Evolutionary conservation across 2,329 filamentous ascomycete species (phyloP).

Genomic region (Diaporthe eres): DNA sequence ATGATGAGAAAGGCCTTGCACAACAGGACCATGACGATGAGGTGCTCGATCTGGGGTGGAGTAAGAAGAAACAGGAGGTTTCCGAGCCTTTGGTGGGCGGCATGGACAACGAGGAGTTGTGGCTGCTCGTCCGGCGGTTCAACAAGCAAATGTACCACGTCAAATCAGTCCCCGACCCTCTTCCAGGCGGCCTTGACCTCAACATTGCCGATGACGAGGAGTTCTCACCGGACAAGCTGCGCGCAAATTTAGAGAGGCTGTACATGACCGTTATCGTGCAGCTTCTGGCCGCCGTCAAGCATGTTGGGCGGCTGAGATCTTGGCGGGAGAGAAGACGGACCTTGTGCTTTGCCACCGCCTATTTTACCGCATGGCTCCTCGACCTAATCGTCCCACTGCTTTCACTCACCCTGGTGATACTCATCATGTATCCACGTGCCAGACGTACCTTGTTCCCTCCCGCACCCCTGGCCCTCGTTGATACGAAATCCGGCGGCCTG

Average conservation of each 20-base stretch:
- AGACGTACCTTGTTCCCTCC: slow-evolving; percentile 80
- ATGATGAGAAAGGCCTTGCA: slow-evolving; percentile 60
- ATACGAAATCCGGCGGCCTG: slow-evolving; percentile 77
- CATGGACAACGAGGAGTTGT: slow-evolving; percentile 79
- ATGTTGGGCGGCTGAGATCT: slow-evolving; percentile 81
- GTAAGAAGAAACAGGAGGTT: slow-evolving; percentile 69
- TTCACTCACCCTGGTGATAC: slow-evolving; percentile 69
- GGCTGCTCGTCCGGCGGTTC: slow-evolving; percentile 79
- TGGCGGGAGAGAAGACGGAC: slow-evolving; percentile 83
- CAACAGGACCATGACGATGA: slow-evolving; percentile 67
- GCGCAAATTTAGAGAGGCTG: slow-evolving; percentile 82
- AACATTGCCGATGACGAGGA: slow-evolving; percentile 87
- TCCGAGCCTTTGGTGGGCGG: slow-evolving; percentile 75
- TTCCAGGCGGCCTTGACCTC: slow-evolving; percentile 80
- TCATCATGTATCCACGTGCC: slow-evolving; percentile 76
- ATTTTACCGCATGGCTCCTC: slow-evolving; percentile 77
- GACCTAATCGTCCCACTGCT: slow-evolving; percentile 78
- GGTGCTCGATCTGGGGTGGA: slow-evolving; percentile 79
- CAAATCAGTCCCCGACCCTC: slow-evolving; percentile 72
- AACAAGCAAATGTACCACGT: slow-evolving; percentile 80
- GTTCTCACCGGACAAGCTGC: slow-evolving; percentile 86
- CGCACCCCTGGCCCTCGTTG: slow-evolving; percentile 81
- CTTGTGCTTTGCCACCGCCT: slow-evolving; percentile 68
- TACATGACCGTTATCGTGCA: slow-evolving; percentile 85
- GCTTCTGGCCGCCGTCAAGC: slow-evolving; percentile 77